Evolutionary conservation across 495 filamentous ascomycete genomes (phyloP).

Genomic region (Chaetomium tenue): DNA sequence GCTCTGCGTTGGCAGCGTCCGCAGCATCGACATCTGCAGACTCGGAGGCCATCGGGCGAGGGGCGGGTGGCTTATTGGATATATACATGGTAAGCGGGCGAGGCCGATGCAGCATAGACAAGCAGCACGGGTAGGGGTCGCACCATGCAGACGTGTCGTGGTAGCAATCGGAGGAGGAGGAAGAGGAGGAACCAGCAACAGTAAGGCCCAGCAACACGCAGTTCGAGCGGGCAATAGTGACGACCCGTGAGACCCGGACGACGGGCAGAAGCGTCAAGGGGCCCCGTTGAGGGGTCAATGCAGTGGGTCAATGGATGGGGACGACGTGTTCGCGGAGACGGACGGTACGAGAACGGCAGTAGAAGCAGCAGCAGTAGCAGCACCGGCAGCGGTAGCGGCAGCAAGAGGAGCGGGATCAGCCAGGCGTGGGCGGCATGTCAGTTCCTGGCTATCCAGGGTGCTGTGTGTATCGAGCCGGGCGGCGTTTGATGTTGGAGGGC

Average conservation of each 20-base stretch:
- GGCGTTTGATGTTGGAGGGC: constrained; percentile 4
- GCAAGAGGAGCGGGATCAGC: constrained; percentile 4
- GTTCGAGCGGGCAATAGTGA: constrained; percentile 7
- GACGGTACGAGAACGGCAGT: constrained; percentile 23
- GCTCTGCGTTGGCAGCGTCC: constrained; percentile 26
- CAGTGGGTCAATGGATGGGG: constrained; percentile 9
- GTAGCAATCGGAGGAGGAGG: constrained; percentile 16
- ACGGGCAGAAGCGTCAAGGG: constrained; percentile 16
- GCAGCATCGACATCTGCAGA: constrained; percentile 24
- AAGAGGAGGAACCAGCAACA: constrained; percentile 10
- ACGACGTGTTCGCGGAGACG: constrained; percentile 18
- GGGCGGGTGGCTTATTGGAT: constrained; percentile 34
- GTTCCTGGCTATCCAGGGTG: neutral
- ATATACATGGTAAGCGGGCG: constrained; percentile 32
- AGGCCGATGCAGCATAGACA: constrained; percentile 20
- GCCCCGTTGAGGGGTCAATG: neutral
- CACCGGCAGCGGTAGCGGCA: neutral
- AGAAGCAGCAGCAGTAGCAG: too few relatives aligned
- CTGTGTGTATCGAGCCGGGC: constrained; percentile 12
- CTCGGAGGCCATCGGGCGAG: constrained; percentile 20
- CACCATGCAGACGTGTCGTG: constrained; percentile 37
- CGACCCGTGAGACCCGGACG: constrained; percentile 11
- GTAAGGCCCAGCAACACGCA: neutral
- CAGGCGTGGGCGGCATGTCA: constrained; percentile 19
- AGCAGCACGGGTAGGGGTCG: constrained; percentile 26